A percentile compares a stretch with the other conserved stretches of the same genome.
phyloP scores from a whole-genome alignment of 179 eudicot species.

The Carnegiea gigantea region DNA sequence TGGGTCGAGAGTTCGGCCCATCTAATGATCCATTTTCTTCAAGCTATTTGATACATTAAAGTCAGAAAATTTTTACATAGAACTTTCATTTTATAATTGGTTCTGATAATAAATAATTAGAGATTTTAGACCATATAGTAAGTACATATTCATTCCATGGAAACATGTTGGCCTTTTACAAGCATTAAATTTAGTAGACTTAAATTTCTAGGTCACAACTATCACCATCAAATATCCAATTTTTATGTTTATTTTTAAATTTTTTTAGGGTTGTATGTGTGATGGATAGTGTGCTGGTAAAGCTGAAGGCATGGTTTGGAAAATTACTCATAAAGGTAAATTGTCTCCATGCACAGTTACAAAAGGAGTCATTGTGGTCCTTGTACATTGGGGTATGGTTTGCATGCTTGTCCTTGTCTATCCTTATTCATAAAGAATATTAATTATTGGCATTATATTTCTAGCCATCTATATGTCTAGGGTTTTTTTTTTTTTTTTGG shows the following conservation, averaged over 20 bases:
- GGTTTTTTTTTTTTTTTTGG: not conserved
- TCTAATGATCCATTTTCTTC: too few species aligned
- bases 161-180: constrained; percentile 4
- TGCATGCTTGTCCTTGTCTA: constrained; percentile 24
- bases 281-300: constrained; percentile 9
- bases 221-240: constrained; percentile 23
- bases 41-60: too few species aligned
- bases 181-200: constrained; percentile 13
- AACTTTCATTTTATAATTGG: too few species aligned
- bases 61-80: too few species aligned
- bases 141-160: not conserved
- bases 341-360: constrained; percentile 32
- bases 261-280: not conserved
- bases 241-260: not conserved
- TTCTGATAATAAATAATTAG: too few species aligned
- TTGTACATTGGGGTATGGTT: constrained; percentile 34
- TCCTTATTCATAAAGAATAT: not conserved
- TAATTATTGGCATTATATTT: constrained; percentile 1
- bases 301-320: constrained; percentile 25
- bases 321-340: constrained; percentile 36
- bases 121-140: not conserved
- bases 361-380: constrained; percentile 31
- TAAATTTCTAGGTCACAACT: constrained; percentile 15
- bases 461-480: not conserved
- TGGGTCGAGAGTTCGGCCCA: too few species aligned